phyloP scores from a whole-genome alignment of 2,329 filamentous ascomycete genomes.

The Xylariaceae sp. region DNA sequence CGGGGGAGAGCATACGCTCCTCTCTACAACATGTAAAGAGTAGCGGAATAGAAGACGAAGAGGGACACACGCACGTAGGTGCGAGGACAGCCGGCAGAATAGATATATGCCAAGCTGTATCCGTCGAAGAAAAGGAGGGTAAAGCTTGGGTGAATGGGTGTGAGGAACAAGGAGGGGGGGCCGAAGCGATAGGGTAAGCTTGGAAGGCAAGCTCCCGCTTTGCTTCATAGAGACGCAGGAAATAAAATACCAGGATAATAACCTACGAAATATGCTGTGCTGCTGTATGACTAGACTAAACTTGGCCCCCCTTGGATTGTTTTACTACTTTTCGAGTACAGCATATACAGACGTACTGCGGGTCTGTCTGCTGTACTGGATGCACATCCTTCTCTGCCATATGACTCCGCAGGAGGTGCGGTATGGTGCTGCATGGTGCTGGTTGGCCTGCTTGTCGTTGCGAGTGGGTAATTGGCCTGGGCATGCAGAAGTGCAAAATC shows the following conservation, averaged over 20 bases:
- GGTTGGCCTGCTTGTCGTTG: conserved; percentile 10
- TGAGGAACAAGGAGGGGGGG: conserved; percentile 5
- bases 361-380: too few species aligned
- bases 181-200: conserved; percentile 5
- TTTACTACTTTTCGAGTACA: too few species aligned
- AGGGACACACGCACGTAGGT: not conserved
- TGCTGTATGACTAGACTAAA: conserved; percentile 2
- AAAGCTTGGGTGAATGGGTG: conserved; percentile 6
- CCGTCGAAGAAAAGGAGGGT: not conserved
- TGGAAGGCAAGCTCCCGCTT: conserved; percentile 11
- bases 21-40: conserved; percentile 6
- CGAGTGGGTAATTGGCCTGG: conserved; percentile 12
- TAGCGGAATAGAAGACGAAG: conserved; percentile 4
- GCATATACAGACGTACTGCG: too few species aligned
- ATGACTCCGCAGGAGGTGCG: not conserved
- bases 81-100: conserved; percentile 9
- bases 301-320: too few species aligned
- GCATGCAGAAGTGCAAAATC: conserved; percentile 11
- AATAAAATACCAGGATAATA: conserved; percentile 3
- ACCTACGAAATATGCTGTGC: conserved; percentile 1
- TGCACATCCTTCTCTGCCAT: conserved; percentile 1
- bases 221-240: conserved; percentile 12
- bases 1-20: conserved; percentile 5
- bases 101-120: conserved; percentile 5
- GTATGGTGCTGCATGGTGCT: conserved; percentile 6